These are phyloP conservation scores for Corrigiola litoralis DNA, from an alignment of 179 eudicot species.

Conservation along the genomic window DNA sequence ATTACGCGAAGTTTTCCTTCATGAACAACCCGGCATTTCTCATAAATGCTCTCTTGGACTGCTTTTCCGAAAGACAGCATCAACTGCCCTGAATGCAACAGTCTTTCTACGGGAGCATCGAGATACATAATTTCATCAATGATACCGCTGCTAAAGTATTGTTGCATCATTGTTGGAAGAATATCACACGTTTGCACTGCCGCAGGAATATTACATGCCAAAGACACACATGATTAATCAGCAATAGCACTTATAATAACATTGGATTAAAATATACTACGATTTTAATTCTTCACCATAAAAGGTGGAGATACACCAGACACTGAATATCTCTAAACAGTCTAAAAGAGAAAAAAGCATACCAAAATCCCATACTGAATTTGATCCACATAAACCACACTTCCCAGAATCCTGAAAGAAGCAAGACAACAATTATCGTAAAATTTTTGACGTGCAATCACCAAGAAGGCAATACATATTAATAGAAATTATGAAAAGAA, in stretches of 20 bases:
- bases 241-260: not conserved
- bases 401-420: slow-evolving; percentile 32
- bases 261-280: not conserved
- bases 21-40: slow-evolving; percentile 66
- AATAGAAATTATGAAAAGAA: slow-evolving; percentile 2
- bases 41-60: slow-evolving; percentile 63
- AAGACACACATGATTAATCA: slow-evolving; percentile 7
- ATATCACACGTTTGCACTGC: slow-evolving; percentile 78
- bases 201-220: not conserved
- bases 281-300: not conserved
- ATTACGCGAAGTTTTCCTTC: slow-evolving; percentile 73
- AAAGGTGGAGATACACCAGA: not conserved
- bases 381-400: slow-evolving; percentile 48
- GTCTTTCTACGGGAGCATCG: slow-evolving; percentile 51
- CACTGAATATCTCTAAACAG: not conserved
- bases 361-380: slow-evolving; percentile 57
- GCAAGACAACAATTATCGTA: too few relatives aligned
- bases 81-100: slow-evolving; percentile 48
- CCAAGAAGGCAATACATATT: not conserved
- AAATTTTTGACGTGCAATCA: not conserved
- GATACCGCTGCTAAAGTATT: slow-evolving; percentile 65
- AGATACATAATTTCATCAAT: slow-evolving; percentile 61
- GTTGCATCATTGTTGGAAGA: slow-evolving; percentile 63
- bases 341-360: slow-evolving; percentile 18
- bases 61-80: slow-evolving; percentile 61